Conservation (phyloP, 306 rosid species). For the Vigna trinervia region DNA sequence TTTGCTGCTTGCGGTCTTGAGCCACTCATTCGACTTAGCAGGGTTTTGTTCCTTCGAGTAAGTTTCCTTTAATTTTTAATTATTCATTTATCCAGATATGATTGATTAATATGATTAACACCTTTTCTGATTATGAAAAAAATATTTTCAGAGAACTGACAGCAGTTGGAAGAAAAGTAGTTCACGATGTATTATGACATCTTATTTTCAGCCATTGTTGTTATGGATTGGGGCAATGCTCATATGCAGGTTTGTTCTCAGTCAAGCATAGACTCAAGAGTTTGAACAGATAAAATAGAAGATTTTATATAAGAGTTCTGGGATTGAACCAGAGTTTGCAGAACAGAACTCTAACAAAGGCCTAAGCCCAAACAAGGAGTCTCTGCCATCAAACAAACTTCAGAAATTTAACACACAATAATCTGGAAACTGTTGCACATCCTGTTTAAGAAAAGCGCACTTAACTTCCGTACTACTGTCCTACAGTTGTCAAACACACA, state of each 20-base stretch:
- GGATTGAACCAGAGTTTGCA: constrained; percentile 11
- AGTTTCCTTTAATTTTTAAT: constrained; percentile 40
- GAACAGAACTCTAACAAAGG: neutral
- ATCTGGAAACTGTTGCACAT: neutral
- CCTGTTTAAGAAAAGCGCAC: neutral
- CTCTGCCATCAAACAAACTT: neutral
- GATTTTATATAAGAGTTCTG: neutral
- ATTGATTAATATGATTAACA: constrained; percentile 27
- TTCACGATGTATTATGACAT: constrained; percentile 61
- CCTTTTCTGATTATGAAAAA: constrained; percentile 34
- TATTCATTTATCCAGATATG: constrained; percentile 22
- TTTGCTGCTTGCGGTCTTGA: constrained; percentile 91
- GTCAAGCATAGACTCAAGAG: neutral
- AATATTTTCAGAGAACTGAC: constrained; percentile 70
- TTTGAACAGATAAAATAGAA: neutral
- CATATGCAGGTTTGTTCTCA: constrained; percentile 74
- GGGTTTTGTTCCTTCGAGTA: constrained; percentile 80
- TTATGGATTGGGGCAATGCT: constrained; percentile 90
- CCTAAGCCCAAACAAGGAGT: neutral
- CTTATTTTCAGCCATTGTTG: constrained; percentile 87
- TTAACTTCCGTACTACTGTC: neutral
- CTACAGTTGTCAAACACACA: neutral
- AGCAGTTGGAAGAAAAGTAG: constrained; percentile 88
- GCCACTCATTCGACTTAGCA: constrained; percentile 77
- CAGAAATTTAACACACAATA: neutral